These are phyloP conservation scores for Rhodotorula sp. DNA, from an alignment of 1,284 basidiomycete species.

Conservation along the genomic window DNA sequence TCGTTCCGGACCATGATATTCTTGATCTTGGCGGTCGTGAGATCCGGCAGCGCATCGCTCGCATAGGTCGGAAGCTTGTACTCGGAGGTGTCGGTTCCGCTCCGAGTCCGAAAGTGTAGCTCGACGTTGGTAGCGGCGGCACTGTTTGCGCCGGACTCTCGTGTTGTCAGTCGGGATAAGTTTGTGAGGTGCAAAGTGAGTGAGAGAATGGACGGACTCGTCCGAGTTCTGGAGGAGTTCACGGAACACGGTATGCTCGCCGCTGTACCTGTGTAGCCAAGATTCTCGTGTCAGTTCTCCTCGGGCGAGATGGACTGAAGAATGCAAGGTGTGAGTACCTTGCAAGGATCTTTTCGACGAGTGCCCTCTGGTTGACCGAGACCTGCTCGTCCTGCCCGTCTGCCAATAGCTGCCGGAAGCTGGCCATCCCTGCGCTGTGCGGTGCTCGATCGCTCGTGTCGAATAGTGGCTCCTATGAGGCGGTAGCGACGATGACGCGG, in stretches of 20 bases:
- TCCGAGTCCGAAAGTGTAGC: conserved; percentile 43
- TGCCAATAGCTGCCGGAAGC: conserved; percentile 24
- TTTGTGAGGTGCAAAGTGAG: background rate
- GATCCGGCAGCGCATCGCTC: conserved; percentile 16
- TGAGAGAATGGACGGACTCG: conserved; percentile 56
- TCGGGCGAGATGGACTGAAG: background rate
- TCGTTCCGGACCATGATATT: conserved; percentile 74
- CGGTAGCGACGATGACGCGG: background rate
- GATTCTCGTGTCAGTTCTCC: conserved; percentile 54
- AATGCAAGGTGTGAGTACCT: too few relatives aligned
- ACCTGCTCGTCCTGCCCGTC: conserved; percentile 74
- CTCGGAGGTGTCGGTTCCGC: background rate
- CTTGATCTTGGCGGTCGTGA: conserved; percentile 47
- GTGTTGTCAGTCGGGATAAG: background rate
- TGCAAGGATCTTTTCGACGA: conserved; percentile 59
- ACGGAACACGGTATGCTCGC: conserved; percentile 85
- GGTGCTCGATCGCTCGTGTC: background rate
- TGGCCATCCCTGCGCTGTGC: background rate
- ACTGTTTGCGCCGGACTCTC: background rate
- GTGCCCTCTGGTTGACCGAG: conserved; percentile 90
- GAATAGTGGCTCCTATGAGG: background rate
- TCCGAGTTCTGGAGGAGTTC: conserved; percentile 95
- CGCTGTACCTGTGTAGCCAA: conserved; percentile 76
- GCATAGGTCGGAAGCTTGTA: conserved; percentile 59
- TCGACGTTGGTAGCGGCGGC: conserved; percentile 40